Percentiles rank a stretch among this genome's conserved stretches.
phyloP scores from a whole-genome alignment of 495 filamentous ascomycete species.

The Penicillium lagena region DNA sequence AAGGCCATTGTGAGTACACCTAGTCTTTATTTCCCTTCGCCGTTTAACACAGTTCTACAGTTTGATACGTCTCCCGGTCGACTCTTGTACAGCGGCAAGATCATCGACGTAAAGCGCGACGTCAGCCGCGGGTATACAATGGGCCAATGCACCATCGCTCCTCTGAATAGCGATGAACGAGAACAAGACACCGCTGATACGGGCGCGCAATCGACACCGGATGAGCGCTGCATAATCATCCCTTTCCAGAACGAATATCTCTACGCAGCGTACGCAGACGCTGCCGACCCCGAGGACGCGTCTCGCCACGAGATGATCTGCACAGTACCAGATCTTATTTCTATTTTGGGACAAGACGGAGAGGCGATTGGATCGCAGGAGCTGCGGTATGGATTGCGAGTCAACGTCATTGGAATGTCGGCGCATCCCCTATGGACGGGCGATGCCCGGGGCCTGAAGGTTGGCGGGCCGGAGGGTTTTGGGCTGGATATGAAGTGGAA shows the following conservation, averaged over 20 bases:
- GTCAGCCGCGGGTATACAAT: conserved; percentile 47
- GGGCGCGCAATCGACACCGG: not conserved
- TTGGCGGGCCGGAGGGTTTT: conserved; percentile 29
- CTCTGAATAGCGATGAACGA: conserved; percentile 17
- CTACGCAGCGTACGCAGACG: conserved; percentile 31
- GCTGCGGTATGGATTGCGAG: conserved; percentile 28
- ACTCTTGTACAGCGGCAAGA: conserved; percentile 56
- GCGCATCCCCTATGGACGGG: conserved; percentile 31
- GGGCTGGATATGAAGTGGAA: conserved; percentile 18
- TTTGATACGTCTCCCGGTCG: conserved; percentile 32
- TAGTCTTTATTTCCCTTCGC: not conserved
- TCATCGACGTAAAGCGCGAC: conserved; percentile 49
- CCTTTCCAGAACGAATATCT: conserved; percentile 64
- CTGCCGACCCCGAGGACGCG: conserved; percentile 2
- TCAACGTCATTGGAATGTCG: conserved; percentile 29
- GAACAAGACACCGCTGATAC: not conserved
- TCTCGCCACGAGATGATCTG: conserved; percentile 20
- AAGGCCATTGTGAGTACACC: conserved; percentile 43
- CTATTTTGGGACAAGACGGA: conserved; percentile 22
- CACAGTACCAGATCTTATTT: conserved; percentile 29
- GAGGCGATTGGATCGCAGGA: conserved; percentile 27
- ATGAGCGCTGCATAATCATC: conserved; percentile 36
- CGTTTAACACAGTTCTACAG: conserved; percentile 1
- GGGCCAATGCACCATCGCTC: conserved; percentile 45
- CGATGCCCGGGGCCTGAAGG: conserved; percentile 18